A percentile compares a stretch with the other conserved stretches of the same genome.
Evolutionary conservation across 345 rosid species (phyloP).

Genomic region (Firmiana major): DNA sequence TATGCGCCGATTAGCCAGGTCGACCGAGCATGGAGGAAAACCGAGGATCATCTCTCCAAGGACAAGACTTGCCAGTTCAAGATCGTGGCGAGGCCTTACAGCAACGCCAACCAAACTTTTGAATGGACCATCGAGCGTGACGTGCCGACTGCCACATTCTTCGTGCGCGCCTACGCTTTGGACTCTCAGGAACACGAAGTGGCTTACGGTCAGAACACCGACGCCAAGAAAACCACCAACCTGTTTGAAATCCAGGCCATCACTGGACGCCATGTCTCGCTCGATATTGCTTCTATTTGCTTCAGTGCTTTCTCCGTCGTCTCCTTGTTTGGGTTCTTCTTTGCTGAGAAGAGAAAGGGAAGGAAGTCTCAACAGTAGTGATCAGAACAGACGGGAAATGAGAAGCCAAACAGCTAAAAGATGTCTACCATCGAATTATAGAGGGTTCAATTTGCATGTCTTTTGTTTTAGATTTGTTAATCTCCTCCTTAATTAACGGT

Average conservation of each 20-base stretch:
- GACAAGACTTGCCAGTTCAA: constrained; percentile 63
- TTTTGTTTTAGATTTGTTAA: neutral
- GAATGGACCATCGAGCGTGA: constrained; percentile 48
- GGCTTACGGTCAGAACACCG: constrained; percentile 58
- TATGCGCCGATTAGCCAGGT: constrained; percentile 69
- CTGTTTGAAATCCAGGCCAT: constrained; percentile 43
- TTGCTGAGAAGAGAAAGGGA: constrained; percentile 46
- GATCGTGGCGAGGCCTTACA: constrained; percentile 41
- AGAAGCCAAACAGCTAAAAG: too few species aligned
- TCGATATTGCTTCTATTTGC: constrained; percentile 52
- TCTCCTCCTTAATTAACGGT: neutral
- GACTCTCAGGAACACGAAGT: constrained; percentile 29
- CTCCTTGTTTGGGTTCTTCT: constrained; percentile 50
- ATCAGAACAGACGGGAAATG: neutral
- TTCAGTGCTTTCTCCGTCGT: constrained; percentile 68
- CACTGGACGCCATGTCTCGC: constrained; percentile 47
- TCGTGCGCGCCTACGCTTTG: constrained; percentile 61
- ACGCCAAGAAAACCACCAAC: constrained; percentile 33
- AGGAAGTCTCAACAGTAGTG: constrained; percentile 21
- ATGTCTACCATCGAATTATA: neutral
- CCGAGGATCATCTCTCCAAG: constrained; percentile 40
- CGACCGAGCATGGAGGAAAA: constrained; percentile 77
- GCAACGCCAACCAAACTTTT: constrained; percentile 25
- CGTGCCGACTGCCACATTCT: constrained; percentile 61
- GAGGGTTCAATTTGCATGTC: neutral